Conservation (phyloP, 225 moss, liverwort and hornwort genomes). For the Polytrichum formosum region DNA sequence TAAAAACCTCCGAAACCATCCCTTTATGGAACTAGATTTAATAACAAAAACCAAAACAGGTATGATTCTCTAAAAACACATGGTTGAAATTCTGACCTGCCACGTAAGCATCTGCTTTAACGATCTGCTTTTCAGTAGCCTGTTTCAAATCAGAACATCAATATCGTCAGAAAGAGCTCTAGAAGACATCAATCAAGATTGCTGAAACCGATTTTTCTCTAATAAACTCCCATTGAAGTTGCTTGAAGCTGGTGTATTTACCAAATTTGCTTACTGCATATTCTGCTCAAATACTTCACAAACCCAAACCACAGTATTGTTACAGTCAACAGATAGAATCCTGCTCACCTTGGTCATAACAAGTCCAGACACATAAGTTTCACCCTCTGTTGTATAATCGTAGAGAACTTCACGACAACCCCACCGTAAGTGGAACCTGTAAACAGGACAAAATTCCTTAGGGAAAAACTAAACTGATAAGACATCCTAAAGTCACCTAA, state of each 20-base stretch:
- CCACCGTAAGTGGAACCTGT: slow-evolving; percentile 84
- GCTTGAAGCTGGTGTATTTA: not conserved
- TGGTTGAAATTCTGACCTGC: slow-evolving; percentile 46
- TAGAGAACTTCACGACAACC: slow-evolving; percentile 86
- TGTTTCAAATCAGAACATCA: slow-evolving; percentile 24
- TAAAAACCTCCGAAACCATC: too few species aligned
- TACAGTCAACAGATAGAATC: not conserved
- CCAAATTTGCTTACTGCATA: not conserved
- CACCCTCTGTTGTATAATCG: slow-evolving; percentile 68
- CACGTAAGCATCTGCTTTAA: slow-evolving; percentile 88
- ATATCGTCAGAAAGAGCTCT: too few species aligned
- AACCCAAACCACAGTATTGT: not conserved
- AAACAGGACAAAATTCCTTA: not conserved
- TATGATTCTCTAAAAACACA: not conserved
- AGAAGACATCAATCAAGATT: too few species aligned
- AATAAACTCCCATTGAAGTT: too few species aligned
- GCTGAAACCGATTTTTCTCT: too few species aligned
- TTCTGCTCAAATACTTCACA: not conserved
- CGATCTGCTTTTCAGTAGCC: slow-evolving; percentile 71
- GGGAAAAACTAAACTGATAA: too few species aligned
- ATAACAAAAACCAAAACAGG: too few species aligned
- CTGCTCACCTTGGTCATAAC: slow-evolving; percentile 63
- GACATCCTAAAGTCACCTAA: too few species aligned
- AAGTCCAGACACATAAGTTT: slow-evolving; percentile 75
- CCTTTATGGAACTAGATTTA: too few species aligned